Conservation (phyloP, 805 yeast genomes). For the Myxozyma sirexii region DNA sequence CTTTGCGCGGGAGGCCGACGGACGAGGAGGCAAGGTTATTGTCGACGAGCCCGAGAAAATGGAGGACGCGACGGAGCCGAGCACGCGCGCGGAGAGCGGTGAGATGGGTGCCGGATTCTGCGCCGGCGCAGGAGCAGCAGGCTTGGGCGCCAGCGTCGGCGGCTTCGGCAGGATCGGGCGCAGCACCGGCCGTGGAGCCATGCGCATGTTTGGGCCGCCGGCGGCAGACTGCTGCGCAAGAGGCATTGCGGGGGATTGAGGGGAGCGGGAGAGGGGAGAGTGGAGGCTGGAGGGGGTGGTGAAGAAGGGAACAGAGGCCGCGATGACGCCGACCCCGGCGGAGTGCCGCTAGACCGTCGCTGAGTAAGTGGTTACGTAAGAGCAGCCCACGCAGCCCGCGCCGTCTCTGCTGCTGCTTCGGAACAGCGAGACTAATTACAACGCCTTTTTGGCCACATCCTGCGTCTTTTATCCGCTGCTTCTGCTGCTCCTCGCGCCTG, state of each 20-base stretch:
- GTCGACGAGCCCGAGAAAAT: conserved; percentile 33
- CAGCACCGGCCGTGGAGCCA: conserved; percentile 27
- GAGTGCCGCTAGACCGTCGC: conserved; percentile 6
- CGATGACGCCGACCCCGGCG: conserved; percentile 18
- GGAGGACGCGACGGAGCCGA: conserved; percentile 35
- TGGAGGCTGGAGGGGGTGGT: not conserved
- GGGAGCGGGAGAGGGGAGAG: conserved; percentile 14
- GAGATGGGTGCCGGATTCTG: conserved; percentile 8
- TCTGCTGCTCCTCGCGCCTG: too few relatives aligned
- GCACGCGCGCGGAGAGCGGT: conserved; percentile 25
- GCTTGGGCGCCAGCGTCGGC: conserved; percentile 17
- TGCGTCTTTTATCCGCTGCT: too few relatives aligned
- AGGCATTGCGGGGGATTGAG: conserved; percentile 2
- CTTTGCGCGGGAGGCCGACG: conserved; percentile 33
- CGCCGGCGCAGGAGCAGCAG: conserved; percentile 11
- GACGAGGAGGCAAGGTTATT: conserved; percentile 34
- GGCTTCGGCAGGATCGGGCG: conserved; percentile 33
- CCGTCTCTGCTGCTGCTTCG: not conserved
- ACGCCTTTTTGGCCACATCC: too few relatives aligned
- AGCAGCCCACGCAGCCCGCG: not conserved
- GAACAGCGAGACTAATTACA: too few relatives aligned
- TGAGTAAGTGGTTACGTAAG: conserved; percentile 1
- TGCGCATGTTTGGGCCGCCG: conserved; percentile 8
- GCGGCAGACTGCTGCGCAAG: conserved; percentile 17
- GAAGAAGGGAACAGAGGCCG: conserved; percentile 10